Conservation (phyloP, 225 moss, liverwort and hornwort species). For the Polytrichum formosum region DNA sequence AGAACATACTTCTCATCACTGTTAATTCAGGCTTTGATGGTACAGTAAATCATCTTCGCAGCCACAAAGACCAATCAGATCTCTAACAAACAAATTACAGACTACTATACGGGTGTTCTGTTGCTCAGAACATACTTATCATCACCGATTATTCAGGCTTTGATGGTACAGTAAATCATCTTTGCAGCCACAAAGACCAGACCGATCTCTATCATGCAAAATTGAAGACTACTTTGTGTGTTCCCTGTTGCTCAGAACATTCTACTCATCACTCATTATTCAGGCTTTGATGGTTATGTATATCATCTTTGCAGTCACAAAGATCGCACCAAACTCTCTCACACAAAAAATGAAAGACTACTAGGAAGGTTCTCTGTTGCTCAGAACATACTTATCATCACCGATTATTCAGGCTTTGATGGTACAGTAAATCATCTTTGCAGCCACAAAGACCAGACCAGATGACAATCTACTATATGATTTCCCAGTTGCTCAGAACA, state of each 20-base stretch:
- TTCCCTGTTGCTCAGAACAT: neutral
- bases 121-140: conserved; percentile 9
- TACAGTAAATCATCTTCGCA: no score
- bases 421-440: no score
- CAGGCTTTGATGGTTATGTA: conserved; percentile 5
- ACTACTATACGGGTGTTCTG: neutral
- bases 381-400: no score
- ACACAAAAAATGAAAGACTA: no score
- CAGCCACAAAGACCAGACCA: no score
- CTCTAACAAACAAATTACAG: neutral
- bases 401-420: no score
- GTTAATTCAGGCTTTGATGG: neutral
- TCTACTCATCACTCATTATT: conserved; percentile 2
- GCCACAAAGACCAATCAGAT: no score
- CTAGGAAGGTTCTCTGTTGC: no score
- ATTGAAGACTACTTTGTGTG: no score
- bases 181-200: neutral
- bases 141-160: conserved; percentile 3
- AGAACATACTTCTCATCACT: neutral
- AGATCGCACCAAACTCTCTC: no score
- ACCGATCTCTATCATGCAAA: no score
- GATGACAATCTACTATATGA: no score
- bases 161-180: conserved; percentile 12
- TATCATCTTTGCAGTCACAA: neutral
- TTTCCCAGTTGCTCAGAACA: neutral